Base-by-base conservation (phyloP, 2,329 filamentous ascomycete species). In the Pyrenophora seminiperda region DNA sequence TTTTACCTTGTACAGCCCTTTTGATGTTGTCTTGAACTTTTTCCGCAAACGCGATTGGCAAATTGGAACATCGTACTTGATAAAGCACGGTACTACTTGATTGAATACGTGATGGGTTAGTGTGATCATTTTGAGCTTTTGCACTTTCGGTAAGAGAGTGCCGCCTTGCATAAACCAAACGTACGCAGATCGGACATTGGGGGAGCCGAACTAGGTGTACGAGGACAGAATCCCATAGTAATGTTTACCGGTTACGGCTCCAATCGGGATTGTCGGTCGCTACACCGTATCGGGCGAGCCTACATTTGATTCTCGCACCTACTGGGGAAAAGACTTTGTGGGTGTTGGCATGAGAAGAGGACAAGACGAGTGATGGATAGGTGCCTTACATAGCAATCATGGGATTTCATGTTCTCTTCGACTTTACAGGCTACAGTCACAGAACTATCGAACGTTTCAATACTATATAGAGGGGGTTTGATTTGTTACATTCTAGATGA, bases 131-230 rank as follows among this genome's bases (percentile, higher is more conserved):
- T 37, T 41, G 42, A 31, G 15, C 36, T 37, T 37, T 50, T 31
- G 31, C 42, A 15, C 19, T 36, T n/a, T 46, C 13, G 20, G 13
- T 20, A 2, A 36, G 11, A 43, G 31, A 4, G n/a, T n/a, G 10
- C 10, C 20, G 4, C 27, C 29, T 19, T 50, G 37, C 42, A 41
- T 50, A 50, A 46, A 37, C 42, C 37, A 42, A 42, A 30, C 42
- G 11, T 50, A 36, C 32, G 27, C 27, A 46, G 32, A 30, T 48
- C 41, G 41, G 41, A 31, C 31, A n/a, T 19, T 33, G 14, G 51
- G 34, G 51, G 47, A 51, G 51, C 51, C 51, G 51, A 50, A 47
- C 41, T 30, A 34, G 24, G 3, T 20, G 30, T 11, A 27, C 24
- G 3, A 29, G 30, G 14, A 27, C 24, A n/a, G 47, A 33, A 19